Percentiles rank a stretch among this genome's conserved stretches.
phyloP scores from a whole-genome alignment of 768 basidiomycete genomes.

The Butyriboletus loyo region DNA sequence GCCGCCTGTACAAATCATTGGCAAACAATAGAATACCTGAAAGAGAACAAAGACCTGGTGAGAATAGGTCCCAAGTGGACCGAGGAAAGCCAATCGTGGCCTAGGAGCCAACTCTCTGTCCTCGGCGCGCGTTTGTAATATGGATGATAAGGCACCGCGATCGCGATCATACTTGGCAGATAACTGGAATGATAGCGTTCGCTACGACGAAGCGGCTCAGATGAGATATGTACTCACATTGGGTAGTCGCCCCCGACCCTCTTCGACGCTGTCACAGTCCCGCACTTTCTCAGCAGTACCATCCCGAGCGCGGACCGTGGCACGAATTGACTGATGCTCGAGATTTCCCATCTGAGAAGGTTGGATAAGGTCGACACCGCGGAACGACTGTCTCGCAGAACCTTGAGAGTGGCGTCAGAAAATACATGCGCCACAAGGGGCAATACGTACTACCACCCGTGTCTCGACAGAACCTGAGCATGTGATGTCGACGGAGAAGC shows the following conservation, averaged over 20 bases:
- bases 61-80: conserved; percentile 69
- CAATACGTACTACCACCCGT: conserved; percentile 56
- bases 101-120: conserved; percentile 61
- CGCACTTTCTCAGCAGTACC: conserved; percentile 45
- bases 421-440: conserved; percentile 1
- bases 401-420: conserved; percentile 36
- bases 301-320: conserved; percentile 55
- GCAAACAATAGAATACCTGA: conserved; percentile 13
- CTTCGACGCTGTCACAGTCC: conserved; percentile 64
- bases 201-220: neutral
- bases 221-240: conserved; percentile 44
- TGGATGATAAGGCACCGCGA: conserved; percentile 53
- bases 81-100: conserved; percentile 51
- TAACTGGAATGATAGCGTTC: conserved; percentile 46
- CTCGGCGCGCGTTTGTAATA: conserved; percentile 50
- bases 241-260: conserved; percentile 73
- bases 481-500: conserved; percentile 4
- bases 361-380: conserved; percentile 60
- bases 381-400: conserved; percentile 62
- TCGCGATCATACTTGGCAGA: conserved; percentile 82
- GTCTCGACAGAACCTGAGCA: conserved; percentile 67
- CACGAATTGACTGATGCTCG: conserved; percentile 79
- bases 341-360: conserved; percentile 93
- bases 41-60: conserved; percentile 46
- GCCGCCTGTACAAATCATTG: conserved; percentile 40